Base-by-base conservation (phyloP, 352 stramenopile genomes). In the Phytophthora tubulina region DNA sequence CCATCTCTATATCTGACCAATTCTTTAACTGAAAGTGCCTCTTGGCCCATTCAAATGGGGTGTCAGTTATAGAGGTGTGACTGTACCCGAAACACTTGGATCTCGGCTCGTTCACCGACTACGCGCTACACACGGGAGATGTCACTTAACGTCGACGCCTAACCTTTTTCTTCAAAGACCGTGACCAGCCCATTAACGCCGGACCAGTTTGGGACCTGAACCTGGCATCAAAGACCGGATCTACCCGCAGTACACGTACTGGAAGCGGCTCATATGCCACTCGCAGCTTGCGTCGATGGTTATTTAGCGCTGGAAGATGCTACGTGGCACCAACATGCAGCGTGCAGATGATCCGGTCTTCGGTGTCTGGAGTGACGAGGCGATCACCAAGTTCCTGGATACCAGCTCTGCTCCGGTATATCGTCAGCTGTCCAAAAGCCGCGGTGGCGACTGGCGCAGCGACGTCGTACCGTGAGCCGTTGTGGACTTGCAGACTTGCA, bases 101-200 rank as follows among this genome's bases (percentile, higher is more conserved):
- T 55, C 64, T 94, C 0, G 87, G 87, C 0, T 92, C 84, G 30
- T 93, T 83, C 50, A 85, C 81, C 46, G 87, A 94, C 62, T 93
- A 94, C 56, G 69, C 93, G 45, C 65, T 94, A 60, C 87, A 94
- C 80, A 94, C 87, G 1, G 21, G 87, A 94, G 74, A 89, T 91
- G 84, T 93, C 85, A 15, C 75, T 93, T 45, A 94, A 94, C 64
- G 82, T 92, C n/a, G 87, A 94, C 59, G 85, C 87, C 2, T 94
- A 94, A 90, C 85, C 38, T 94, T 86, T 66, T 94, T 86, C 76
- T 89, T 91, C 66, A 94, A 94, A 62, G 86, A 94, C 70, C 81
- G 86, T 8, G 70, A 84, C 17, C 80, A 91, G 56, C 74, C 87
- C 4, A 93, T 94, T 61, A 92, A 94, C 57, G 87, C 85, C 4